Conservation (phyloP, 1,284 basidiomycete species). For the Sporisorium graminicola region DNA sequence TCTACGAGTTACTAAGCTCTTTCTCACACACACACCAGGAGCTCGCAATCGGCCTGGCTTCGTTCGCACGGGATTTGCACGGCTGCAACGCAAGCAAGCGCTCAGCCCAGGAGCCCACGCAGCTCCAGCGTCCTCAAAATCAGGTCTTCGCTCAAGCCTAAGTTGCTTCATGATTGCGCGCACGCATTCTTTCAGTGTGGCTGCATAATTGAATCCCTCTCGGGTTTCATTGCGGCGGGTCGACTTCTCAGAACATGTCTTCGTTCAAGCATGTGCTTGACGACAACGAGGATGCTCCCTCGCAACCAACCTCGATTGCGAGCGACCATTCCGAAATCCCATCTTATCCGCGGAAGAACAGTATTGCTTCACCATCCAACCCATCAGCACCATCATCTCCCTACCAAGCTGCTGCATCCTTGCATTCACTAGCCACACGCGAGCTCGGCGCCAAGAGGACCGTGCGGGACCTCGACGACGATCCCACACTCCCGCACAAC, state of each 20-base stretch:
- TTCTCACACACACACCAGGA: too few relatives aligned
- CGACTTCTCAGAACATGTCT: constrained; percentile 29
- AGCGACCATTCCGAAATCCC: constrained; percentile 44
- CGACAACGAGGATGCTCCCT: constrained; percentile 3
- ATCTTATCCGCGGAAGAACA: constrained; percentile 26
- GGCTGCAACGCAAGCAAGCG: neutral
- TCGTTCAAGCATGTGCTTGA: constrained; percentile 9
- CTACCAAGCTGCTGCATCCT: constrained; percentile 3
- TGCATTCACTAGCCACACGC: constrained; percentile 8
- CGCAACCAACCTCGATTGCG: constrained; percentile 25
- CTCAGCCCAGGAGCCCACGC: neutral
- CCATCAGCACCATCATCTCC: constrained; percentile 8
- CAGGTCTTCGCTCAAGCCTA: neutral
- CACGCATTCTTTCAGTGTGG: neutral
- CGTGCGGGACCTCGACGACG: constrained; percentile 4
- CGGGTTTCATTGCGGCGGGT: too few relatives aligned
- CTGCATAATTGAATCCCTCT: neutral
- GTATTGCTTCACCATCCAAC: constrained; percentile 4
- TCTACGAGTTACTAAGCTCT: neutral
- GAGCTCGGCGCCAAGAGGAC: constrained; percentile 7
- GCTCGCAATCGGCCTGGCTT: neutral
- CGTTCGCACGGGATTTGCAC: neutral
- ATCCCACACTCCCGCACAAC: constrained; percentile 5
- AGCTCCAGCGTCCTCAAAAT: neutral
- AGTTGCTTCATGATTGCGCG: neutral